Evolutionary conservation across 192 early-diverging fungal species (phyloP).

Genomic region (Coemansia sp.): DNA sequence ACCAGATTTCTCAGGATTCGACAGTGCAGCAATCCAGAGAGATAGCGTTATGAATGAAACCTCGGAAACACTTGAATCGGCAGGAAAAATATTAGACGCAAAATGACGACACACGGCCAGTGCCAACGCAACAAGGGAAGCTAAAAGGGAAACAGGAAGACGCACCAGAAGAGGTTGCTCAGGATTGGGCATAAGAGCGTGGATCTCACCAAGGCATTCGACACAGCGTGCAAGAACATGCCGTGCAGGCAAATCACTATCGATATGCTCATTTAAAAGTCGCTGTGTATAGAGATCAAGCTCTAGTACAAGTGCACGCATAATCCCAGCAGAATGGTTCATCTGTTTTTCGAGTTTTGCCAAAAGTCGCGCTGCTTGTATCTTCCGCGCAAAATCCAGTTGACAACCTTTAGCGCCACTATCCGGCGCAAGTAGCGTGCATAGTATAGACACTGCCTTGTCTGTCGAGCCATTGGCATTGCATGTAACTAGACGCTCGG

Average conservation of each 20-base stretch:
- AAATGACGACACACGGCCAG: conserved; percentile 27
- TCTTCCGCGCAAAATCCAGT: conserved; percentile 25
- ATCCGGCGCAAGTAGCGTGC: not conserved
- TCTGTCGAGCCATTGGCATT: conserved; percentile 7
- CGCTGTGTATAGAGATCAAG: conserved; percentile 21
- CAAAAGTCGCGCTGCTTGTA: conserved; percentile 25
- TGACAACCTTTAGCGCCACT: not conserved
- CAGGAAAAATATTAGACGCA: conserved; percentile 7
- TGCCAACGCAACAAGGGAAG: conserved; percentile 9
- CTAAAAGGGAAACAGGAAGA: not conserved
- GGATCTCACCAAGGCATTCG: conserved; percentile 11
- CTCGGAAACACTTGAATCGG: conserved; percentile 8
- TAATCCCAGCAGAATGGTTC: not conserved
- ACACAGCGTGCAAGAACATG: conserved; percentile 11
- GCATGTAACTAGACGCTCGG: conserved; percentile 10
- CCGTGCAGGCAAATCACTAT: conserved; percentile 6
- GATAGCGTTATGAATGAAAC: conserved; percentile 21
- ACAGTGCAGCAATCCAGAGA: conserved; percentile 25
- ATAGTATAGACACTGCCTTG: not conserved
- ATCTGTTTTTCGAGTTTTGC: conserved; percentile 14
- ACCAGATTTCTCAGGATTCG: not conserved
- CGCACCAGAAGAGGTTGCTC: not conserved
- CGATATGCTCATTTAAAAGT: conserved; percentile 3
- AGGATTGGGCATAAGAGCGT: not conserved
- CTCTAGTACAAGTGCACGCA: conserved; percentile 19